Conservation (phyloP, 2,329 filamentous ascomycete genomes). For the Fusarium papillatum region DNA sequence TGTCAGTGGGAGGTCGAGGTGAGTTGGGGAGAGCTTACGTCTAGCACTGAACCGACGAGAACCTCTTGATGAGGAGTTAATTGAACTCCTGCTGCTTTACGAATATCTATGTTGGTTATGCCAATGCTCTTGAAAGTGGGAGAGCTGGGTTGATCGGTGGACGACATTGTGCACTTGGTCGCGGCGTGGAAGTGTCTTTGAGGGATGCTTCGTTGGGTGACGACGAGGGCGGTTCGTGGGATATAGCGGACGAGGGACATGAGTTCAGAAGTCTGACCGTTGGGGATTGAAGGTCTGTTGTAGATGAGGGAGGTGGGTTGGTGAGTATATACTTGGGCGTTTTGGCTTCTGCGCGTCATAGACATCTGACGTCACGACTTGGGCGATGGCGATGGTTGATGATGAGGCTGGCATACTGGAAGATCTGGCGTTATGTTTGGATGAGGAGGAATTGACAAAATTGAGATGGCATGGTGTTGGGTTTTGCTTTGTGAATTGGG, state of each 20-base stretch:
- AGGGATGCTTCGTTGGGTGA: neutral
- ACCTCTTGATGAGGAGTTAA: constrained; percentile 5
- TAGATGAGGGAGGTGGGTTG: neutral
- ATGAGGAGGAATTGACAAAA: neutral
- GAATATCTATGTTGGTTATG: constrained; percentile 6
- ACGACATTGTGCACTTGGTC: neutral
- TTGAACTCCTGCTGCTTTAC: neutral
- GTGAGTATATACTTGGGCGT: neutral
- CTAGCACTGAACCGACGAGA: constrained; percentile 12
- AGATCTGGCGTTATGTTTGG: neutral
- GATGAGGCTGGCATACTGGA: neutral
- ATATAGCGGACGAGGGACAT: neutral
- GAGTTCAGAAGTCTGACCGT: neutral
- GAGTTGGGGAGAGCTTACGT: neutral
- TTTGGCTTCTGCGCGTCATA: constrained; percentile 11
- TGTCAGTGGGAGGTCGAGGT: too few relatives aligned
- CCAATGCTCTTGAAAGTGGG: constrained; percentile 9
- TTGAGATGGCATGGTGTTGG: neutral
- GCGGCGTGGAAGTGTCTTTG: neutral
- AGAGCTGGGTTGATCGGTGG: neutral
- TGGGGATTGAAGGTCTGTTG: neutral
- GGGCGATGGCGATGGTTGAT: neutral
- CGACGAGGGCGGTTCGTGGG: neutral
- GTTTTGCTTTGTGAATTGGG: neutral
- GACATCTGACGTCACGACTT: constrained; percentile 18